These are phyloP conservation scores for Coniochaeta ligniaria DNA, from an alignment of 2,329 filamentous ascomycete genomes.

Conservation along the genomic window DNA sequence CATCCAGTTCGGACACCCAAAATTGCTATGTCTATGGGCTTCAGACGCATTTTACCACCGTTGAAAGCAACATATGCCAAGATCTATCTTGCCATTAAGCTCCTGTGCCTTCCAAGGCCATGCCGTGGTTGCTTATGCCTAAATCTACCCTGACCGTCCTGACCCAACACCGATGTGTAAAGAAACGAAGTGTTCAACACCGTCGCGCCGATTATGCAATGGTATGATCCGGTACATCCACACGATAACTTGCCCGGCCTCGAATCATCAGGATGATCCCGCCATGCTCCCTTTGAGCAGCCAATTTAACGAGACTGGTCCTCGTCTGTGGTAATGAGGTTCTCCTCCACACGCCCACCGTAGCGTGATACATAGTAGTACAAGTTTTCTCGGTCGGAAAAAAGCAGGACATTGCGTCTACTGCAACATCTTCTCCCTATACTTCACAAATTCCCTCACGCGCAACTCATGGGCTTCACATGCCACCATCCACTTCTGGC, in stretches of 20 bases:
- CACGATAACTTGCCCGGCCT: background rate
- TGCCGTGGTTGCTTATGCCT: background rate
- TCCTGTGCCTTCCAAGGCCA: background rate
- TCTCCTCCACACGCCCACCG: too few relatives aligned
- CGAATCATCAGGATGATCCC: background rate
- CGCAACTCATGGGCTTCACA: conserved; percentile 53
- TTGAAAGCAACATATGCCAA: background rate
- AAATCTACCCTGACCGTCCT: background rate
- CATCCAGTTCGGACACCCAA: background rate
- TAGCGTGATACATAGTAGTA: background rate
- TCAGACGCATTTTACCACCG: too few relatives aligned
- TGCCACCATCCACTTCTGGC: conserved; percentile 52
- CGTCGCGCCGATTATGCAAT: background rate
- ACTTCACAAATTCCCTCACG: conserved; percentile 49
- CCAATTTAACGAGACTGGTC: too few relatives aligned
- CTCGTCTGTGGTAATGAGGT: too few relatives aligned
- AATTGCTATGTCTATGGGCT: background rate
- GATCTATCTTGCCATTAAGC: background rate
- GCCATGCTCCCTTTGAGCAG: too few relatives aligned
- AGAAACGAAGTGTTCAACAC: background rate
- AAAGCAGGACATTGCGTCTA: background rate
- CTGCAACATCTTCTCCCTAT: conserved; percentile 30
- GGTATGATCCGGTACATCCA: background rate
- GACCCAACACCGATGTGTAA: background rate
- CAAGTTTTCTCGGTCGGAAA: background rate